phyloP scores from a whole-genome alignment of 495 filamentous ascomycete genomes.

The Penicillium coprophilum region DNA sequence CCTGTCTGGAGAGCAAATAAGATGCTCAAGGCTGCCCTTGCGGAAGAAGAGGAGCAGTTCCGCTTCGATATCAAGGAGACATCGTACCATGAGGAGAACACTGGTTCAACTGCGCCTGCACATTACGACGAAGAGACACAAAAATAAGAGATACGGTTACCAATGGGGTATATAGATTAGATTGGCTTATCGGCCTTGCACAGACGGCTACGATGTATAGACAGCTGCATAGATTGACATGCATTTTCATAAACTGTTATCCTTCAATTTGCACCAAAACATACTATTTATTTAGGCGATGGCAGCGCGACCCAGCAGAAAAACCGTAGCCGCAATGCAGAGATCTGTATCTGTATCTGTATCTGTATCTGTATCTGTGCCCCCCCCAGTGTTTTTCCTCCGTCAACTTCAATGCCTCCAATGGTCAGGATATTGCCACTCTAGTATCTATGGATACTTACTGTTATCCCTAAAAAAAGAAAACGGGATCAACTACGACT shows the following conservation, averaged over 20 bases:
- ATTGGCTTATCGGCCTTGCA: neutral
- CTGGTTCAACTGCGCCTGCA: neutral
- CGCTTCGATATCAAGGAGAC: constrained; percentile 36
- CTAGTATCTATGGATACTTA: too few species aligned
- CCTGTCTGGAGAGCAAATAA: constrained; percentile 56
- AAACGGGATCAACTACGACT: too few species aligned
- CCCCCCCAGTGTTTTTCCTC: neutral
- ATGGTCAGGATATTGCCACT: too few species aligned
- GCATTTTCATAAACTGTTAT: neutral
- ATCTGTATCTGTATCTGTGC: too few species aligned
- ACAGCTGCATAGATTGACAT: neutral
- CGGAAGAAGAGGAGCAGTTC: constrained; percentile 37
- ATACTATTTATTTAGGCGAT: neutral
- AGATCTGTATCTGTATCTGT: too few species aligned
- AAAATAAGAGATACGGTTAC: constrained; percentile 3
- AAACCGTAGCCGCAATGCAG: too few species aligned
- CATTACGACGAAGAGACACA: neutral
- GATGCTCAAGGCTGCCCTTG: constrained; percentile 30
- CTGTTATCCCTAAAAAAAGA: too few species aligned
- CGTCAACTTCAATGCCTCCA: neutral
- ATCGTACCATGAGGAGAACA: constrained; percentile 23
- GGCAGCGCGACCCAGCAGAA: neutral
- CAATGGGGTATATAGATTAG: neutral
- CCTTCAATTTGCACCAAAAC: neutral
- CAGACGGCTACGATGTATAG: constrained; percentile 2